Percentiles rank a stretch among this genome's conserved stretches.
These are phyloP conservation scores for Alternaria incomplexa DNA, from an alignment of 2,329 filamentous ascomycete genomes.

Conservation along the genomic window DNA sequence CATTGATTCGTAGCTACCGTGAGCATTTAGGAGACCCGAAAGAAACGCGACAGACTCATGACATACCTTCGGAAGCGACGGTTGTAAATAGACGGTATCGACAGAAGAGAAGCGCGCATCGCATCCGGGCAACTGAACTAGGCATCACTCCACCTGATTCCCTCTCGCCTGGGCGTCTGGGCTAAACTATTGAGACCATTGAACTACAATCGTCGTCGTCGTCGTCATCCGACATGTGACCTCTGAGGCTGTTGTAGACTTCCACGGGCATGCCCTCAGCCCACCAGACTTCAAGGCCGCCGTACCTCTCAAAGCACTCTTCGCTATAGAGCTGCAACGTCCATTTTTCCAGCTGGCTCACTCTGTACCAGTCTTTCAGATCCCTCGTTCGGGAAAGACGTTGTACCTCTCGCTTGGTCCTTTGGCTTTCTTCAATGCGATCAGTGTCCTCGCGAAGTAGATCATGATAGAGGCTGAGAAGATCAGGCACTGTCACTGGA, in stretches of 20 bases:
- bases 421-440: constrained; percentile 4
- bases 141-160: neutral
- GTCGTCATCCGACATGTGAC: constrained; percentile 13
- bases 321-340: constrained; percentile 37
- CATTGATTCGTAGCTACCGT: neutral
- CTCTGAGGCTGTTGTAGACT: constrained; percentile 33
- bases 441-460: constrained; percentile 20
- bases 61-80: neutral
- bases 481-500: constrained; percentile 1
- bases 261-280: constrained; percentile 31
- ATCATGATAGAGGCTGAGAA: constrained; percentile 11
- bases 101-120: neutral
- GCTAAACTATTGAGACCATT: neutral
- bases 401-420: constrained; percentile 13
- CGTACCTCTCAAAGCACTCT: constrained; percentile 37
- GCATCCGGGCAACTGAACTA: neutral
- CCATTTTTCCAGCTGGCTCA: constrained; percentile 32
- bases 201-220: constrained; percentile 1
- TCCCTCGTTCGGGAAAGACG: constrained; percentile 2
- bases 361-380: constrained; percentile 16
- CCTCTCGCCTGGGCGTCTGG: neutral
- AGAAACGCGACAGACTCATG: neutral
- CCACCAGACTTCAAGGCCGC: constrained; percentile 34
- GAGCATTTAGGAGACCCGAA: neutral
- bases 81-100: neutral